Evolutionary conservation across 192 early-diverging fungal genomes (phyloP).

Genomic region (Umbelopsis vinacea): DNA sequence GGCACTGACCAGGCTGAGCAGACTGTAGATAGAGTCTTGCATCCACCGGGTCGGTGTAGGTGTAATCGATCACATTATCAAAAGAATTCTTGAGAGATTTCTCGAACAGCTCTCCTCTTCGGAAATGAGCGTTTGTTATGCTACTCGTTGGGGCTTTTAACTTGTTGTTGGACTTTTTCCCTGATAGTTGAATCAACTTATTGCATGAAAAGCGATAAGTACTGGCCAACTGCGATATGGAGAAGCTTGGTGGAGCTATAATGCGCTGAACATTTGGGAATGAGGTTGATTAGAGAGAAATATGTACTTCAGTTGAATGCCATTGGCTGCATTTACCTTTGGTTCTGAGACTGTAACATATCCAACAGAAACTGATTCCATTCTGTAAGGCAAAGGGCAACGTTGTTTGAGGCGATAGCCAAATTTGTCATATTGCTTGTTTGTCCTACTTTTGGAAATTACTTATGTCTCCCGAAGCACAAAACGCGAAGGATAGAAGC

Average conservation of each 20-base stretch:
- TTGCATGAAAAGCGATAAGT: slow-evolving; percentile 36
- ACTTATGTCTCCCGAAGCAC: no score
- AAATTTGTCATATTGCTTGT: no score
- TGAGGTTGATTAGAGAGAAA: no score
- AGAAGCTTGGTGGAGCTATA: neutral
- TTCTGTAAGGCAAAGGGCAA: no score
- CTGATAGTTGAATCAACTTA: slow-evolving; percentile 31
- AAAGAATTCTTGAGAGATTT: slow-evolving; percentile 4
- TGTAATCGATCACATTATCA: slow-evolving; percentile 23
- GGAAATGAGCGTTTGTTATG: slow-evolving; percentile 17
- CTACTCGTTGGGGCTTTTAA: neutral
- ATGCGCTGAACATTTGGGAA: no score
- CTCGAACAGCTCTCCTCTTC: slow-evolving; percentile 32
- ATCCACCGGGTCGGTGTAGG: neutral
- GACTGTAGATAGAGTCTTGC: slow-evolving; percentile 7
- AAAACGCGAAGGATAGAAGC: no score
- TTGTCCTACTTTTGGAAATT: no score
- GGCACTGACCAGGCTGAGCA: slow-evolving; percentile 25
- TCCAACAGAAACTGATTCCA: no score
- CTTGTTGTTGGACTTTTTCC: slow-evolving; percentile 5
- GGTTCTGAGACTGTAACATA: no score
- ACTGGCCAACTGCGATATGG: slow-evolving; percentile 20
- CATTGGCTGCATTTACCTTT: no score
- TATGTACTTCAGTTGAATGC: no score
- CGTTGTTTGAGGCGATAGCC: no score